A percentile compares a stretch with the other conserved stretches of the same genome.
These are phyloP conservation scores for Dittrichia graveolens DNA, from an alignment of 129 eudicot genomes.

Conservation along the genomic window DNA sequence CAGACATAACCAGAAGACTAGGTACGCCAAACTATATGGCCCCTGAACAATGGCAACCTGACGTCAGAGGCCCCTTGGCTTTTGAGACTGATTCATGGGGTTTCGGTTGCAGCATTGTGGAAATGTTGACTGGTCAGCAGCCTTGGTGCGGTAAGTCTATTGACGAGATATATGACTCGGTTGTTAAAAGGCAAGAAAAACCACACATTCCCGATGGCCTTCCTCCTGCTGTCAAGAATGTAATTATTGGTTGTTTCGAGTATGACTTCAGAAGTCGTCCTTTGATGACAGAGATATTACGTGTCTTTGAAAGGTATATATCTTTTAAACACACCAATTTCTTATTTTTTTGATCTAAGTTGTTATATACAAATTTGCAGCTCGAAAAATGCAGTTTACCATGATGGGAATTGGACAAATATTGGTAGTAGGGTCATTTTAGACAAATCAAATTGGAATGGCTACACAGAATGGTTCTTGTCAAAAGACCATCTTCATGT, in stretches of 20 bases:
- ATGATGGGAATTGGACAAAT: slow-evolving; percentile 54
- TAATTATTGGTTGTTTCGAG: slow-evolving; percentile 81
- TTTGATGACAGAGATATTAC: slow-evolving; percentile 67
- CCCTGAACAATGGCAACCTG: slow-evolving; percentile 98
- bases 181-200: slow-evolving; percentile 66
- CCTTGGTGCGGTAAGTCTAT: slow-evolving; percentile 86
- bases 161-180: slow-evolving; percentile 65
- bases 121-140: slow-evolving; percentile 79
- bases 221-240: slow-evolving; percentile 76
- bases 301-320: slow-evolving; percentile 68
- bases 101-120: slow-evolving; percentile 81
- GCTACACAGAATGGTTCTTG: slow-evolving; percentile 86
- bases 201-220: slow-evolving; percentile 77
- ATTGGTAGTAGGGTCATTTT: slow-evolving; percentile 31
- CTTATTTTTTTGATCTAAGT: slow-evolving; percentile 5
- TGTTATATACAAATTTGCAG: slow-evolving; percentile 44
- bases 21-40: slow-evolving; percentile 95
- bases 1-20: slow-evolving; percentile 61
- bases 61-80: slow-evolving; percentile 78
- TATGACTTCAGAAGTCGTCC: slow-evolving; percentile 92
- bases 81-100: slow-evolving; percentile 98
- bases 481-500: slow-evolving; percentile 73
- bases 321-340: not conserved
- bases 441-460: slow-evolving; percentile 41
- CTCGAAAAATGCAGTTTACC: slow-evolving; percentile 46